Conservation (phyloP, 1,139 yeast genomes). For the Zygoascus hellenicus region DNA sequence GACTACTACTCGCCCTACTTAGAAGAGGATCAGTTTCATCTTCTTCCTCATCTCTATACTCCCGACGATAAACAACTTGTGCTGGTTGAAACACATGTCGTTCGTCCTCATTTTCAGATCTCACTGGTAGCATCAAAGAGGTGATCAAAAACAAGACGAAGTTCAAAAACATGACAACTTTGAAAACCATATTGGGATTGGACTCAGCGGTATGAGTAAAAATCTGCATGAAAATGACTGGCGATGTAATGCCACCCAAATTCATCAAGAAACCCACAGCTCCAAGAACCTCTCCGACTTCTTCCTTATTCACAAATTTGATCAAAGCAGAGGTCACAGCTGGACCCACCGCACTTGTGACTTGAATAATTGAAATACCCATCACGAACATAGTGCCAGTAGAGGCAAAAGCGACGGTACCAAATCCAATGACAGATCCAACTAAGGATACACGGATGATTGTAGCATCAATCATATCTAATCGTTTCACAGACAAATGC, state of each 20-base stretch:
- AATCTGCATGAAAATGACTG: slow-evolving; percentile 27
- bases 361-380: slow-evolving; percentile 33
- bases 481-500: slow-evolving; percentile 22
- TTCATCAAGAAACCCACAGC: slow-evolving; percentile 28
- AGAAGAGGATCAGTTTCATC: too few species aligned
- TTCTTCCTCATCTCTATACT: background rate
- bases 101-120: slow-evolving; percentile 5
- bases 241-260: slow-evolving; percentile 25
- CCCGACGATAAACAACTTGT: background rate
- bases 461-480: slow-evolving; percentile 54
- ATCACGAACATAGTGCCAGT: slow-evolving; percentile 24
- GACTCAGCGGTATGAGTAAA: slow-evolving; percentile 27
- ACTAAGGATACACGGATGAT: slow-evolving; percentile 38
- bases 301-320: slow-evolving; percentile 40
- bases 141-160: slow-evolving; percentile 13
- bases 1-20: too few species aligned
- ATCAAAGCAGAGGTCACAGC: slow-evolving; percentile 45
- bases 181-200: slow-evolving; percentile 28
- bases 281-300: slow-evolving; percentile 33
- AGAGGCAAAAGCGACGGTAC: slow-evolving; percentile 35
- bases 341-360: slow-evolving; percentile 46
- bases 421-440: slow-evolving; percentile 42
- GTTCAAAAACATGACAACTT: slow-evolving; percentile 19
- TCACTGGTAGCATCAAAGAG: slow-evolving; percentile 11
- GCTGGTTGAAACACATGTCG: slow-evolving; percentile 3